These are phyloP conservation scores for Cichorium intybus DNA, from an alignment of 140 eudicot species.

Conservation along the genomic window DNA sequence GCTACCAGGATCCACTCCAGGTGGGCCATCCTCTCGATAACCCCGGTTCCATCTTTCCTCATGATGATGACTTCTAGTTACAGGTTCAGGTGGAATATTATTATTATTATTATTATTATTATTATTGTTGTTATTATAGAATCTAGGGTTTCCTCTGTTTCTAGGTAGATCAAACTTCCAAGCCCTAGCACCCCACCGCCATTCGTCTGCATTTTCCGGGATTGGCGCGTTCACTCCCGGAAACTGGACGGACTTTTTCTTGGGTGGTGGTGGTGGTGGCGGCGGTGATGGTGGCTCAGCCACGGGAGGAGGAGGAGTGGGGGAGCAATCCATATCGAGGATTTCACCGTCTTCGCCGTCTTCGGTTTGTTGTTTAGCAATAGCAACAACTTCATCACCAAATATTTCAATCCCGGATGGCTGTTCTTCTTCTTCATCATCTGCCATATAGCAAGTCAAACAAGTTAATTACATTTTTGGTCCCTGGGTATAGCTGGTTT, in stretches of 20 bases:
- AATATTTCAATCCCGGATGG: constrained; percentile 90
- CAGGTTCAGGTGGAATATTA: constrained; percentile 39
- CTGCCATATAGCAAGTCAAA: constrained; percentile 25
- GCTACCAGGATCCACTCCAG: constrained; percentile 51
- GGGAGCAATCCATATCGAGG: constrained; percentile 42
- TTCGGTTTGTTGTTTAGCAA: constrained; percentile 47
- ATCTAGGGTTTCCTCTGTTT: constrained; percentile 41
- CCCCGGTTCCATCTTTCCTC: constrained; percentile 57
- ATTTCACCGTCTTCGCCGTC: constrained; percentile 97
- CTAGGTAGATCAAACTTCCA: constrained; percentile 47
- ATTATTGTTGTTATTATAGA: no score
- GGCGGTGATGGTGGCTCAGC: constrained; percentile 12
- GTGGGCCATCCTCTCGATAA: constrained; percentile 66
- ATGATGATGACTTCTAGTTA: constrained; percentile 31
- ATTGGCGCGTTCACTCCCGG: constrained; percentile 89
- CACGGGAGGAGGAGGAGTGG: constrained; percentile 3
- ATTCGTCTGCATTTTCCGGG: constrained; percentile 80
- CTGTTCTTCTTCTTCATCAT: constrained; percentile 58
- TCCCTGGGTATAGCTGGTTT: no score
- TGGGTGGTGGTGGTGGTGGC: constrained; percentile 32
- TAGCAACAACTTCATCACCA: constrained; percentile 44
- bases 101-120: no score
- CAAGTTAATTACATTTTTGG: background rate
- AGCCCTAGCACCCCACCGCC: constrained; percentile 60
- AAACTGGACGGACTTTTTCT: constrained; percentile 71